Conservation (phyloP, 768 basidiomycete genomes). For the Steccherinum ochraceum region DNA sequence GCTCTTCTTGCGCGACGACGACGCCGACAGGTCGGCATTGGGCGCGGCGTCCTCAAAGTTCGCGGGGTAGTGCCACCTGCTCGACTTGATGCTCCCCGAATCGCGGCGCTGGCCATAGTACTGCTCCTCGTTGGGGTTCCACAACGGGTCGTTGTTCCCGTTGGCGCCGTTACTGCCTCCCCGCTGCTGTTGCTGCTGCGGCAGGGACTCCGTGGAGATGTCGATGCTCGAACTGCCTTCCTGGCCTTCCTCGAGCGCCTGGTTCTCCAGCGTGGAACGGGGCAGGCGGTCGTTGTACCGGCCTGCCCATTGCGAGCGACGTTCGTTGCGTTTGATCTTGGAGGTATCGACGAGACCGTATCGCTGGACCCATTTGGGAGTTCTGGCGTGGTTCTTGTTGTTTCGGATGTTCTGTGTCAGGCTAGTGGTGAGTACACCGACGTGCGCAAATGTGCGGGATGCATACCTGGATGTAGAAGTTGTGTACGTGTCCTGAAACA, state of each 20-base stretch:
- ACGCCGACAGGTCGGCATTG: no score
- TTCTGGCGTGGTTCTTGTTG: conserved; percentile 86
- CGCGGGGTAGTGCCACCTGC: conserved; percentile 79
- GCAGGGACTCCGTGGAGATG: conserved; percentile 16
- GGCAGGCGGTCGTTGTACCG: conserved; percentile 81
- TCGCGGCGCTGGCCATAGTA: conserved; percentile 56
- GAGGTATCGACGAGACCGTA: conserved; percentile 85
- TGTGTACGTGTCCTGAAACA: conserved; percentile 80
- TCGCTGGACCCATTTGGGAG: conserved; percentile 92
- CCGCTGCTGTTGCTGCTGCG: conserved; percentile 21
- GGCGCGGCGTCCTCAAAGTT: conserved; percentile 62
- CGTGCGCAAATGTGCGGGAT: neutral
- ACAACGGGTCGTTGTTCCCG: conserved; percentile 34
- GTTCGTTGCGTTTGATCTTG: conserved; percentile 70
- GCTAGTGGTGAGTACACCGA: neutral
- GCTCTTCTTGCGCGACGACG: conserved; percentile 25
- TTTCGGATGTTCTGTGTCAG: conserved; percentile 77
- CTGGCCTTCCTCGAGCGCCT: conserved; percentile 78
- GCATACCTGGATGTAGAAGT: conserved; percentile 82
- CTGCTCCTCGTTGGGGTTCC: conserved; percentile 70
- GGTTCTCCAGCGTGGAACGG: conserved; percentile 61
- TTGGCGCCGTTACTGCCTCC: no score
- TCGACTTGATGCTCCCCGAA: conserved; percentile 30
- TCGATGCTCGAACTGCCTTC: conserved; percentile 29
- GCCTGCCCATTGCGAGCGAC: conserved; percentile 80